Evolutionary conservation across 1,139 yeast genomes (phyloP).

Genomic region (Candida labiduridarum): DNA sequence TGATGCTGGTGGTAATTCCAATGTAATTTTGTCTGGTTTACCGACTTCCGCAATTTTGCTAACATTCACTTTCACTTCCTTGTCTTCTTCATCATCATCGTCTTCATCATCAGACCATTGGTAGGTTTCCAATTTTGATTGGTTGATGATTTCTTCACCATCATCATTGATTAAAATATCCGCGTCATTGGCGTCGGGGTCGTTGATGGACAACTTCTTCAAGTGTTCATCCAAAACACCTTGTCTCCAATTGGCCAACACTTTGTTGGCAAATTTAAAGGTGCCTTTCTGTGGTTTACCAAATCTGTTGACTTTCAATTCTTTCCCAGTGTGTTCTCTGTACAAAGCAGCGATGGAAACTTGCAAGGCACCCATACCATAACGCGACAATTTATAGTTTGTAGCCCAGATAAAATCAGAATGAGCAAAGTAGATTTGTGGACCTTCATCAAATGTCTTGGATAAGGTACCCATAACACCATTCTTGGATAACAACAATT

Average conservation of each 20-base stretch:
- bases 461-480: constrained; percentile 84
- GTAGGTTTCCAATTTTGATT: constrained; percentile 43
- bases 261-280: constrained; percentile 76
- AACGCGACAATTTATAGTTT: constrained; percentile 73
- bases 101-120: constrained; percentile 31
- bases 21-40: constrained; percentile 41
- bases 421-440: constrained; percentile 81
- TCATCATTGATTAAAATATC: constrained; percentile 49
- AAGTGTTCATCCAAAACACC: constrained; percentile 75
- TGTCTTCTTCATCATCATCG: constrained; percentile 25
- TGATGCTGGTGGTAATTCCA: constrained; percentile 78
- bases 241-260: constrained; percentile 74
- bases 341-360: constrained; percentile 82
- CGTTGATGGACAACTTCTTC: constrained; percentile 52
- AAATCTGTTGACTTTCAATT: constrained; percentile 72
- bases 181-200: constrained; percentile 49
- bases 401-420: constrained; percentile 91
- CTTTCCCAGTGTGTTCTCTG: constrained; percentile 79
- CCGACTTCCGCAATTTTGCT: constrained; percentile 35
- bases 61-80: constrained; percentile 19
- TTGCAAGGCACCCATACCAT: constrained; percentile 90
- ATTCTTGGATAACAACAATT: constrained; percentile 67
- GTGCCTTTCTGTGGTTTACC: constrained; percentile 89
- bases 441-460: constrained; percentile 72
- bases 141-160: constrained; percentile 53